Evolutionary conservation across 2,329 filamentous ascomycete species (phyloP).

Genomic region (Leptographium lundbergii): DNA sequence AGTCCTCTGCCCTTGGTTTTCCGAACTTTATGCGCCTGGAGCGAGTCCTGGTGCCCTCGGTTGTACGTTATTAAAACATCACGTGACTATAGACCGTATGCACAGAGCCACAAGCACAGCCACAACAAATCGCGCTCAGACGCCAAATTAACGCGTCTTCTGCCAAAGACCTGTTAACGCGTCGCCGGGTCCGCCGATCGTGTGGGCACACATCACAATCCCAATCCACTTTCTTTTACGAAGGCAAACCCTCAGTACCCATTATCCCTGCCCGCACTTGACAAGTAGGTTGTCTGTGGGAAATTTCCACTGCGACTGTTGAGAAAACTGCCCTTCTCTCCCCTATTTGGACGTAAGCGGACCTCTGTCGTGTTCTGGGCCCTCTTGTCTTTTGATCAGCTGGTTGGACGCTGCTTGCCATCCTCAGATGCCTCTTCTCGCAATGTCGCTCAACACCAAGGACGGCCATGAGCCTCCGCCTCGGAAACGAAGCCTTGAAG

Average conservation of each 20-base stretch:
- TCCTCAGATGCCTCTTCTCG: conserved; percentile 32
- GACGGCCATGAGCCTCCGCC: conserved; percentile 26
- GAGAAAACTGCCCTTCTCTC: background rate
- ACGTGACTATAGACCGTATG: no score
- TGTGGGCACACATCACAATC: background rate
- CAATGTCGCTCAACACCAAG: conserved; percentile 34
- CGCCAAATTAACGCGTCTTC: conserved; percentile 13
- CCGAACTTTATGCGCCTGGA: no score
- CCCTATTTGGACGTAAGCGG: background rate
- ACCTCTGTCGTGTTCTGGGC: background rate
- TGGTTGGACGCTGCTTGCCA: no score
- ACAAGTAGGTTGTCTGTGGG: background rate
- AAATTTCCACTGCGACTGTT: background rate
- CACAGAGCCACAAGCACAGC: background rate
- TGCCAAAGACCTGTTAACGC: background rate
- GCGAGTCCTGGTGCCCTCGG: no score
- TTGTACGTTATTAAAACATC: no score
- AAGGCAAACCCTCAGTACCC: background rate
- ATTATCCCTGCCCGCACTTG: background rate
- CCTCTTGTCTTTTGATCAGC: background rate
- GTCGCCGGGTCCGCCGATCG: background rate
- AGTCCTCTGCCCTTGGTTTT: no score
- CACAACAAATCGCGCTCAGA: background rate
- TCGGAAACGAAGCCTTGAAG: conserved; percentile 34
- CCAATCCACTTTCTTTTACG: background rate